Conservation (phyloP, 805 yeast genomes). For the Wickerhamiella musiphila region DNA sequence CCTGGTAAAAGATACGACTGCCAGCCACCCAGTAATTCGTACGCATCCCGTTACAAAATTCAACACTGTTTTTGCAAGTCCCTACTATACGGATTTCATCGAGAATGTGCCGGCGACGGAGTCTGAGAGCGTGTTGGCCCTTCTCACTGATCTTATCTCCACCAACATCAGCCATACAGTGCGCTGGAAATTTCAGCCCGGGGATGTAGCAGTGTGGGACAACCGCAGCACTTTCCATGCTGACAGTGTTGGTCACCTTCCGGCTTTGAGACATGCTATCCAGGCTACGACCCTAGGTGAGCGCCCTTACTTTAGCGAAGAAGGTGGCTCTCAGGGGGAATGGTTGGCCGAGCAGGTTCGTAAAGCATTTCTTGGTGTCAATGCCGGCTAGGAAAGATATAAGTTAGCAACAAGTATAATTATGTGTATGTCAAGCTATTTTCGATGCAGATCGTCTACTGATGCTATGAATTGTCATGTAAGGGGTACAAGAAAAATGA, state of each 20-base stretch:
- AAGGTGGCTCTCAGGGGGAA: constrained; percentile 12
- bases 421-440: no score
- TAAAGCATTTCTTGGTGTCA: no score
- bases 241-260: constrained; percentile 58
- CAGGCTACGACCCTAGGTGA: constrained; percentile 61
- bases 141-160: constrained; percentile 36
- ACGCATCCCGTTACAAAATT: constrained; percentile 54
- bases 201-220: constrained; percentile 63
- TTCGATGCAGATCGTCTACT: no score
- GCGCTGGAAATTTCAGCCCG: constrained; percentile 55
- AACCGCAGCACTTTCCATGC: constrained; percentile 56
- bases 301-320: constrained; percentile 29
- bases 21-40: constrained; percentile 53
- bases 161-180: constrained; percentile 43
- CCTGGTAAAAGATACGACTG: constrained; percentile 46
- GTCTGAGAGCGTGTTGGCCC: constrained; percentile 37
- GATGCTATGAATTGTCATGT: no score
- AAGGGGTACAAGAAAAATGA: no score
- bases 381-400: no score
- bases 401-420: no score
- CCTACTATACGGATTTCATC: constrained; percentile 44
- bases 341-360: constrained; percentile 16
- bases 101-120: constrained; percentile 55
- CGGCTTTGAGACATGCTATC: constrained; percentile 52
- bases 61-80: constrained; percentile 42